Conservation (phyloP, 2,329 filamentous ascomycete species). For the Trichoderma sp. region DNA sequence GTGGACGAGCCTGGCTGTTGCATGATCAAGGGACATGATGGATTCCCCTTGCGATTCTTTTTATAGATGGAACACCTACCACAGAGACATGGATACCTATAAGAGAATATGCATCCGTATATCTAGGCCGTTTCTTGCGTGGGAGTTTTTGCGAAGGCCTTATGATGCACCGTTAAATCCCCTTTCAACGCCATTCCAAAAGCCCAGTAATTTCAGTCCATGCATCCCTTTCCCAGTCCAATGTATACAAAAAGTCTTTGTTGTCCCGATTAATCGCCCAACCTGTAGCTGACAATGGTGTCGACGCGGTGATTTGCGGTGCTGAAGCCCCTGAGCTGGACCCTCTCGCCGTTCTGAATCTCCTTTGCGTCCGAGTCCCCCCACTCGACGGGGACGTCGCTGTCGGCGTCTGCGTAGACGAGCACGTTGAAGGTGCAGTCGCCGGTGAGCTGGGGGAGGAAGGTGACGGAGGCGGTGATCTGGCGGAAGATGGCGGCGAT, state of each 20-base stretch:
- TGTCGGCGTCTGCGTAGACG: constrained; percentile 95
- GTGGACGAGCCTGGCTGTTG: background rate
- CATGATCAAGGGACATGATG: background rate
- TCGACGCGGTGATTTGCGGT: constrained; percentile 93
- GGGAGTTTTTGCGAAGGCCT: background rate
- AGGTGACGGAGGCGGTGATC: constrained; percentile 96
- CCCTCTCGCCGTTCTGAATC: constrained; percentile 90
- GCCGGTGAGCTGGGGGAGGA: constrained; percentile 83
- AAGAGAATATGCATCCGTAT: constrained; percentile 14
- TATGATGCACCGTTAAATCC: constrained; percentile 19
- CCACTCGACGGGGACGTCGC: constrained; percentile 96
- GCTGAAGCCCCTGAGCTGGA: constrained; percentile 93
- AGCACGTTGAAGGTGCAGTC: constrained; percentile 99
- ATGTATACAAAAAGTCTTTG: background rate
- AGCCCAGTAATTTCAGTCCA: background rate
- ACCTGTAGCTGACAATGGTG: constrained; percentile 89
- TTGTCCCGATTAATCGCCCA: constrained; percentile 46
- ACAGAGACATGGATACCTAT: constrained; percentile 7
- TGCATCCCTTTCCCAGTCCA: background rate
- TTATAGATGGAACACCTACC: constrained; percentile 18
- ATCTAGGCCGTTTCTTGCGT: background rate
- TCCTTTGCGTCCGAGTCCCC: constrained; percentile 98
- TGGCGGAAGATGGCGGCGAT: constrained; percentile 97
- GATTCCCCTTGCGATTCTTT: background rate
- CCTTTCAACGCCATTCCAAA: constrained; percentile 21